Percentiles rank a stretch among this genome's conserved stretches.
These are phyloP conservation scores for Phaeophleospora eucalypticola DNA, from an alignment of 2,329 filamentous ascomycete species.

Conservation along the genomic window DNA sequence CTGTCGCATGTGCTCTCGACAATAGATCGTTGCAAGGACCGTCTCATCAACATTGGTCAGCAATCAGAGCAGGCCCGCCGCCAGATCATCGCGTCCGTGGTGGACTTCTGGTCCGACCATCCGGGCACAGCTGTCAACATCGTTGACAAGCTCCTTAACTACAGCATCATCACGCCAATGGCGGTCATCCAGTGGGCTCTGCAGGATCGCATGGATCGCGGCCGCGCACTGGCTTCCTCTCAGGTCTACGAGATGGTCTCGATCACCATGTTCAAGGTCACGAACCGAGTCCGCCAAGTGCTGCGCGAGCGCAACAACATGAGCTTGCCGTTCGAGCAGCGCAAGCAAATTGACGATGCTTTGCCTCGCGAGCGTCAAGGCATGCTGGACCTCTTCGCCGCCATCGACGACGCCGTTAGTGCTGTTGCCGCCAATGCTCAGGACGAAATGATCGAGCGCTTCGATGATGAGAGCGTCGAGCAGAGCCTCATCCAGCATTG, in stretches of 20 bases:
- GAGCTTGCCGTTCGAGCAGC: slow-evolving; percentile 53
- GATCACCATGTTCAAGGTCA: slow-evolving; percentile 86
- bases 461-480: slow-evolving; percentile 54
- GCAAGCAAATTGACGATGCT: slow-evolving; percentile 61
- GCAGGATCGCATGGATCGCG: slow-evolving; percentile 54
- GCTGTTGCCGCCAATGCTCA: slow-evolving; percentile 69
- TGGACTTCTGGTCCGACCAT: slow-evolving; percentile 89
- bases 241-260: slow-evolving; percentile 88
- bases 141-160: slow-evolving; percentile 94
- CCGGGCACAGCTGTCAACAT: slow-evolving; percentile 89
- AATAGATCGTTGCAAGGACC: slow-evolving; percentile 90
- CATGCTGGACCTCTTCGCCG: slow-evolving; percentile 74
- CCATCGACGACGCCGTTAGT: slow-evolving; percentile 72
- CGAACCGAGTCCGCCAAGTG: slow-evolving; percentile 77
- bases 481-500: slow-evolving; percentile 69
- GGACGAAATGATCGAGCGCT: slow-evolving; percentile 69
- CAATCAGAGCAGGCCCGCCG: slow-evolving; percentile 70
- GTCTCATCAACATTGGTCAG: slow-evolving; percentile 73
- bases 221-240: slow-evolving; percentile 60
- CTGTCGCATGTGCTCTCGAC: slow-evolving; percentile 92
- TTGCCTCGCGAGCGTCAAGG: slow-evolving; percentile 64
- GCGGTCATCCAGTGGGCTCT: slow-evolving; percentile 90
- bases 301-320: slow-evolving; percentile 59
- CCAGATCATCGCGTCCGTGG: slow-evolving; percentile 86
- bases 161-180: slow-evolving; percentile 82